Base-by-base conservation (phyloP, 345 rosid genomes). In the Odontarrhena argentea region DNA sequence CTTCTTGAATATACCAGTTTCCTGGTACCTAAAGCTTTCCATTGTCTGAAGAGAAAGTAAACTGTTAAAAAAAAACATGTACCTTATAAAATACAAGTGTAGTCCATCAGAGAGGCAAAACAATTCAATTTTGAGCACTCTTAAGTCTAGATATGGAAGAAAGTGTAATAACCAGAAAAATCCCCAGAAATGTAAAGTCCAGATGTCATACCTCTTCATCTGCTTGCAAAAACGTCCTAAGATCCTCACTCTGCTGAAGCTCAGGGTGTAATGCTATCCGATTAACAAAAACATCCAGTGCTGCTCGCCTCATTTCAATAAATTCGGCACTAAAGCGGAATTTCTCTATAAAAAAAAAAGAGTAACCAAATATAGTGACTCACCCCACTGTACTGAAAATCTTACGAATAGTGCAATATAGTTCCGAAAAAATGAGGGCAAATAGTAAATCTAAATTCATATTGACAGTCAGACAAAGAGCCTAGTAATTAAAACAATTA, bases 261-360 rank as follows among this genome's bases (percentile, higher is more conserved):
- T 87, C 96, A 14, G 77, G 78, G 62, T 91, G 97, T 5, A 84
- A 84, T 58, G 99, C 96, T 67, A 94, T 87, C 66, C 97, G 85
- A 74, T 91, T 91, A 43, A 91, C 86, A 81, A 94, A 94, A 65
- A 83, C 40, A 76, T 94, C 95, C 81, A 94, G 63, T 8, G 86
- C 97, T 73, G 81, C 96, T 57, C 96, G 89, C 80, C 99, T 88
- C 93, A 87, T 82, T 76, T 94, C 99, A 62, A 94, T 94, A 76
- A 94, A 94, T 55, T 94, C 99, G 60, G 96, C 93, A 83, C 97
- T 91, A 73, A 88, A 94, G 13, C 97, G 92, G 55, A 94, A 91
- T 60, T 94, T 94, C 69, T 94, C 99, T 94, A 96, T 83, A 82
- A 55, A 25, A 68, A 22, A 55, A 5, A 3, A 75, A 36, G 52